phyloP scores from a whole-genome alignment of 768 basidiomycete species.

The Rhizopogon sp. region DNA sequence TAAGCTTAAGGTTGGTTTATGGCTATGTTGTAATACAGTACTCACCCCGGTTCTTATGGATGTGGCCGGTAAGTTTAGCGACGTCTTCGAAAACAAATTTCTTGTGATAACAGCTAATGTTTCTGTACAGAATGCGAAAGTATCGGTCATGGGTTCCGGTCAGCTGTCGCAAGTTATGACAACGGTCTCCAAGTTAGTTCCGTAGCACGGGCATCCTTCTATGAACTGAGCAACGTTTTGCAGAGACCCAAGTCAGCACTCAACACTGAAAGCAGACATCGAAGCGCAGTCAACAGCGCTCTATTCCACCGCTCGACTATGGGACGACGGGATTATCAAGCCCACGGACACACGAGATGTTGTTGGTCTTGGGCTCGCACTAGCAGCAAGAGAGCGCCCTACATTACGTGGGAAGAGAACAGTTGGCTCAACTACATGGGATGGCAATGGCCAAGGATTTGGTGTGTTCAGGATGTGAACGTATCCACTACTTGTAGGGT shows the following conservation, averaged over 20 bases:
- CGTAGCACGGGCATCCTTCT: neutral
- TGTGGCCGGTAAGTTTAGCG: slow-evolving; percentile 80
- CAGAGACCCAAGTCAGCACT: slow-evolving; percentile 79
- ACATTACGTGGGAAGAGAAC: slow-evolving; percentile 7
- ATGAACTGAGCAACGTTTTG: neutral
- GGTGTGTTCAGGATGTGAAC: slow-evolving; percentile 88
- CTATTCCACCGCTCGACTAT: slow-evolving; percentile 88
- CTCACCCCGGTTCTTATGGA: slow-evolving; percentile 93
- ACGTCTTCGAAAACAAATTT: neutral
- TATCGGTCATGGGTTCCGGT: slow-evolving; percentile 93
- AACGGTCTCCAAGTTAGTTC: slow-evolving; percentile 70
- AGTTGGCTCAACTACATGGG: slow-evolving; percentile 53
- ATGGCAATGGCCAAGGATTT: slow-evolving; percentile 65
- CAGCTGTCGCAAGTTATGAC: slow-evolving; percentile 94
- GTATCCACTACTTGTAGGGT: neutral
- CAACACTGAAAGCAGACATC: slow-evolving; percentile 71
- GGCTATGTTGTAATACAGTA: slow-evolving; percentile 44
- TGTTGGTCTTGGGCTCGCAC: slow-evolving; percentile 79
- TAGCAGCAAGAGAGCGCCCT: slow-evolving; percentile 51
- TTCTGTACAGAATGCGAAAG: slow-evolving; percentile 69
- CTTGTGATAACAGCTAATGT: neutral
- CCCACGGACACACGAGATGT: slow-evolving; percentile 87
- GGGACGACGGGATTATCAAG: slow-evolving; percentile 90
- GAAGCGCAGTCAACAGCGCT: slow-evolving; percentile 84
- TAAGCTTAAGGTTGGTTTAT: neutral